Evolutionary conservation across 1,284 basidiomycete genomes (phyloP).

Genomic region (Tremellales sp.): DNA sequence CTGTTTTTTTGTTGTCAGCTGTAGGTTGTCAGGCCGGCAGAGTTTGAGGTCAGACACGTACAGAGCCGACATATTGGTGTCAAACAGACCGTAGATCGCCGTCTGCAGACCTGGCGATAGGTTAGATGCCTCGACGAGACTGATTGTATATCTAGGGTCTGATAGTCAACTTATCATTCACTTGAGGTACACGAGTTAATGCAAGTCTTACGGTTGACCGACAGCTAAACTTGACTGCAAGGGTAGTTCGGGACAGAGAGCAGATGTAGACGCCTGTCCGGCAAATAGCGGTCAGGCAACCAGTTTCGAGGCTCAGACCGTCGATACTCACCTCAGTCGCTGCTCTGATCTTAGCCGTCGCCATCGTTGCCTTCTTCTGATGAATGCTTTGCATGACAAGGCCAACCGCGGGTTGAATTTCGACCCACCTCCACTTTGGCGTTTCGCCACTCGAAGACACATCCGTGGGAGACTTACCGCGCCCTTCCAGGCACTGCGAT

Average conservation of each 20-base stretch:
- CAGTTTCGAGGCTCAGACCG: background rate
- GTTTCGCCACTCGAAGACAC: too few relatives aligned
- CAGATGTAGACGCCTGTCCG: conserved; percentile 11
- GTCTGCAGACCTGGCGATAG: conserved; percentile 13
- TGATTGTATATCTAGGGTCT: conserved; percentile 4
- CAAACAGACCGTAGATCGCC: conserved; percentile 30
- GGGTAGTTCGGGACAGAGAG: conserved; percentile 24
- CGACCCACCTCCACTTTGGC: too few relatives aligned
- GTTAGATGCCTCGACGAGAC: conserved; percentile 10
- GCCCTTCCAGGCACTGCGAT: too few relatives aligned
- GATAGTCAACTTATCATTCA: background rate
- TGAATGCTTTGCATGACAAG: background rate
- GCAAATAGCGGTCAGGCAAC: background rate
- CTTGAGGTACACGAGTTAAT: background rate
- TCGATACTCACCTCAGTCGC: conserved; percentile 17
- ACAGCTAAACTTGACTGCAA: too few relatives aligned
- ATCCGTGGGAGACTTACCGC: too few relatives aligned
- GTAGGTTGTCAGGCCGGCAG: background rate
- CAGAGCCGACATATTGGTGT: conserved; percentile 36
- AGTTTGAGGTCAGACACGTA: conserved; percentile 5
- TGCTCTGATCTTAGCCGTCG: conserved; percentile 17
- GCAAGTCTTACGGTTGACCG: background rate
- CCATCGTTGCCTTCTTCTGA: conserved; percentile 12
- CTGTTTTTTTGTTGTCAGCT: background rate
- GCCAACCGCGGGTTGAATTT: too few relatives aligned